These are phyloP conservation scores for Mycena alexandri DNA, from an alignment of 768 basidiomycete species.

Conservation along the genomic window DNA sequence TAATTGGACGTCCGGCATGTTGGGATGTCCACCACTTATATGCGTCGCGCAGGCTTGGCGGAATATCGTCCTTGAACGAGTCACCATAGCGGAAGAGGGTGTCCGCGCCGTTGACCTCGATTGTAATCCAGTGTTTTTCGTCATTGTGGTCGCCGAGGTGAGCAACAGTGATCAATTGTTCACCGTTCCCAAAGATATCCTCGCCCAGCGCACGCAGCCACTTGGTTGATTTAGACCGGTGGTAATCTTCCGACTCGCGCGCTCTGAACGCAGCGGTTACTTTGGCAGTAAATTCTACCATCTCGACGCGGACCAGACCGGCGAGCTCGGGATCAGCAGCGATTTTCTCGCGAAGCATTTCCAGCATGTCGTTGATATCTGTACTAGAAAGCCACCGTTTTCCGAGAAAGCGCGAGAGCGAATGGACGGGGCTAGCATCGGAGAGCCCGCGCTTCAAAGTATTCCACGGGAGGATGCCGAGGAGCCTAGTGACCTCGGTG, in stretches of 20 bases:
- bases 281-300: conserved; percentile 7
- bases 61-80: background rate
- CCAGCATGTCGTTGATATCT: conserved; percentile 8
- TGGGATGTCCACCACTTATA: conserved; percentile 11
- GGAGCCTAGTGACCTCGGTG: background rate
- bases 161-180: conserved; percentile 3
- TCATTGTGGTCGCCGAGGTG: conserved; percentile 13
- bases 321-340: conserved; percentile 1
- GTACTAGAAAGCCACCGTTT: conserved; percentile 6
- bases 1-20: background rate
- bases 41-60: background rate
- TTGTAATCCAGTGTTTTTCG: conserved; percentile 15
- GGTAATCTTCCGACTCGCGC: background rate
- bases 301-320: conserved; percentile 2
- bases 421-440: background rate
- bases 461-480: conserved; percentile 17
- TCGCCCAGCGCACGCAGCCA: conserved; percentile 4
- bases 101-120: background rate
- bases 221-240: too few species aligned
- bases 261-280: background rate
- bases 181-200: conserved; percentile 7
- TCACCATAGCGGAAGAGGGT: background rate
- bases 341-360: conserved; percentile 1
- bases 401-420: conserved; percentile 12
- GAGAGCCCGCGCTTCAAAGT: conserved; percentile 14